These are phyloP conservation scores for Biscutella laevigata DNA, from an alignment of 441 rosid species.

Conservation along the genomic window DNA sequence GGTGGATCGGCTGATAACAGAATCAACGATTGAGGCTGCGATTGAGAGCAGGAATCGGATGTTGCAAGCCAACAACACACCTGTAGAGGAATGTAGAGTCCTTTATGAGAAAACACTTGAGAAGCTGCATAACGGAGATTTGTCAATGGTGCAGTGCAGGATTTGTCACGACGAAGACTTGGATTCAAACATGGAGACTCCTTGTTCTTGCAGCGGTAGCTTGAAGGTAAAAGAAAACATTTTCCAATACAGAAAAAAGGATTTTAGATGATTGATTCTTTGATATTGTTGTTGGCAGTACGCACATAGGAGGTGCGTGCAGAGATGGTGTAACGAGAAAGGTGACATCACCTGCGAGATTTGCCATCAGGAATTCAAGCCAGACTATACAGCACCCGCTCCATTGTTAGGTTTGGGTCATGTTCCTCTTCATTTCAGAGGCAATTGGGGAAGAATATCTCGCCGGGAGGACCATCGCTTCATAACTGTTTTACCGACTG, in stretches of 20 bases:
- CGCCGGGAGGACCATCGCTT: slow-evolving; percentile 49
- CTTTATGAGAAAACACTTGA: slow-evolving; percentile 24
- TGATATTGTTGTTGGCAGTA: slow-evolving; percentile 38
- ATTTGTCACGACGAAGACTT: slow-evolving; percentile 89
- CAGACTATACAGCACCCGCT: slow-evolving; percentile 82
- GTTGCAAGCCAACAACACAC: slow-evolving; percentile 35
- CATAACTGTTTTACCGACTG: slow-evolving; percentile 69
- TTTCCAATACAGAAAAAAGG: neutral
- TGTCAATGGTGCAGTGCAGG: slow-evolving; percentile 66
- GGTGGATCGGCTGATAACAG: slow-evolving; percentile 84
- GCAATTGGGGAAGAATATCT: slow-evolving; percentile 72
- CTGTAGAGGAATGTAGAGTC: slow-evolving; percentile 27
- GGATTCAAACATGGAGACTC: slow-evolving; percentile 84
- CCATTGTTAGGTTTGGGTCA: slow-evolving; percentile 65
- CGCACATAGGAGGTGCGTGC: slow-evolving; percentile 74
- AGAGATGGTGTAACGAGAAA: slow-evolving; percentile 79
- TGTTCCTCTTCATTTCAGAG: slow-evolving; percentile 77
- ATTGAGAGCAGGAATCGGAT: slow-evolving; percentile 62
- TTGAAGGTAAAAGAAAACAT: slow-evolving; percentile 49
- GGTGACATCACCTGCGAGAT: slow-evolving; percentile 72
- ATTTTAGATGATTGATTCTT: neutral
- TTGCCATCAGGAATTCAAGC: slow-evolving; percentile 79
- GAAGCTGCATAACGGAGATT: slow-evolving; percentile 35
- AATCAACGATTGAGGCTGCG: slow-evolving; percentile 78
- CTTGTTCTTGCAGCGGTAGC: slow-evolving; percentile 91